Evolutionary conservation across 1,139 yeast genomes (phyloP), one percentile per base, ranked within the genome.

Genomic region (Kodamaea alishanica): DNA sequence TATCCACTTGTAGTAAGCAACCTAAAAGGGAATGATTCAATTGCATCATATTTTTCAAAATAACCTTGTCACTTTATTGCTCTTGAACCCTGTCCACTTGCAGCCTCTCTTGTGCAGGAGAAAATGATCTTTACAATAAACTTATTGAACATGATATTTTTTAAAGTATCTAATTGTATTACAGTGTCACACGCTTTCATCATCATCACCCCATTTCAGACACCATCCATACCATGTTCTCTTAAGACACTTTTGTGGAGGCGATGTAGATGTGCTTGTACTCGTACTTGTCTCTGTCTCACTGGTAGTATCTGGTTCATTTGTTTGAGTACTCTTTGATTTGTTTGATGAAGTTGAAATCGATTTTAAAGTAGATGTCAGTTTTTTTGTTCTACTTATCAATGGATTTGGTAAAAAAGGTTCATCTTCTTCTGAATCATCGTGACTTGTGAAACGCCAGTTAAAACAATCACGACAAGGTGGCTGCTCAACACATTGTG

Each of bases 391-490:
- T 30, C 42, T 49, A 11, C 34, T 22, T 40, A 47, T 45, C 38
- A 68, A 56, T 2, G 75, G 75, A 41, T 67, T 64, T 12, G 75
- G 73, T 41, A 67, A 48, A 25, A 40, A 38, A 7, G 73, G 73
- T 49, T 63, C 70, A 42, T 67, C 72, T 7, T 52, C 61, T 43
- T 63, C 70, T 26, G 55, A 52, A 41, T 70, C 73, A 45, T 70
- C 74, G 41, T 73, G 81, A 26, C 77, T 73, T 2, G 83, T 78
- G 60, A 77, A 92, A 35, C 83, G 74, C 99, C 99, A 92, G 57
- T 87, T 85, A 63, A 77, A 86, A 59, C 99, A 92, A 56, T 92
- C 98, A 34, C 80, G 70, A 54, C 94, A 85, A 1, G 92, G 89
- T 1, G 90, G 84, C 24, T 88, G 86, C 20, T 74, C 77, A 15